Evolutionary conservation across 176 grass and related monocot genomes (phyloP).

Genomic region (Canna indica): DNA sequence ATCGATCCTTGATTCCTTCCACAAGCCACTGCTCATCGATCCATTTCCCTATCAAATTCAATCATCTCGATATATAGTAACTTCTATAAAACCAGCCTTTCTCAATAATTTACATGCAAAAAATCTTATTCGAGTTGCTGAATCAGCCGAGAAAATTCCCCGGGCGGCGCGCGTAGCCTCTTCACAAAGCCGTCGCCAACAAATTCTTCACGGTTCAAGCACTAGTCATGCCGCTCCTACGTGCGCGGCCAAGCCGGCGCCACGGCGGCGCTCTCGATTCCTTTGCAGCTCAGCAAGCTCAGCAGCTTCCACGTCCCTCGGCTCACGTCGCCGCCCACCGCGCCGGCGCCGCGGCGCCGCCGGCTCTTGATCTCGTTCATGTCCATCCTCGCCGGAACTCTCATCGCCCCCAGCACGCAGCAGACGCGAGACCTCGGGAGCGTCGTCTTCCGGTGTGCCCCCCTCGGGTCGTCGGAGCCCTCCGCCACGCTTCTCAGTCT

Average conservation of each 20-base stretch:
- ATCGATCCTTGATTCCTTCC: too few relatives aligned
- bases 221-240: background rate
- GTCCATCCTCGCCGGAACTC: conserved; percentile 57
- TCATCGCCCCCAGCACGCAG: conserved; percentile 44
- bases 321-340: background rate
- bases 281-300: conserved; percentile 61
- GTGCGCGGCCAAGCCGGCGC: background rate
- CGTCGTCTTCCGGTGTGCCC: background rate
- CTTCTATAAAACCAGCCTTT: too few relatives aligned
- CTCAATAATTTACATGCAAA: too few relatives aligned
- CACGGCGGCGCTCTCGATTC: conserved; percentile 49
- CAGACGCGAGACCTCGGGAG: conserved; percentile 32
- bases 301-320: conserved; percentile 54
- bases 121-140: too few relatives aligned
- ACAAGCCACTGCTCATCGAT: too few relatives aligned
- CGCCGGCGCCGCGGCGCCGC: conserved; percentile 19
- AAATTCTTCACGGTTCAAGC: background rate
- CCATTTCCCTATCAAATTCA: too few relatives aligned
- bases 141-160: too few relatives aligned
- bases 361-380: conserved; percentile 61
- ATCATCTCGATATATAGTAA: too few relatives aligned
- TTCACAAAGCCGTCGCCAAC: too few relatives aligned
- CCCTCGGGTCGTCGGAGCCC: background rate
- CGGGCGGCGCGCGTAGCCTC: too few relatives aligned
- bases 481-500: conserved; percentile 2